phyloP scores from a whole-genome alignment of 2,329 filamentous ascomycete genomes.

The Fusarium austroafricanum region DNA sequence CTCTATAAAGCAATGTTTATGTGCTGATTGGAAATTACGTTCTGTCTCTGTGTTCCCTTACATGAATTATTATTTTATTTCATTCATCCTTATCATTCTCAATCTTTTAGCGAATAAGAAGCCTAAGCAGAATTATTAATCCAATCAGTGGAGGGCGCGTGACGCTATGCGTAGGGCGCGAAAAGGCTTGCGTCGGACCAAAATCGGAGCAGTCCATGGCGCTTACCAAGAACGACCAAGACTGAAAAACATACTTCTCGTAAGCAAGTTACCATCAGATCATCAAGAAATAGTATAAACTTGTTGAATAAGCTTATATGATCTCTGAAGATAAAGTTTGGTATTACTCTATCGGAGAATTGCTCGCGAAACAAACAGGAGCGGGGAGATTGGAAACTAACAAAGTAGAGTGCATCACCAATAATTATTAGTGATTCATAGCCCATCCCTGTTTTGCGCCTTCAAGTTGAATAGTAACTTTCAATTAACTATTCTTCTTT shows the following conservation, averaged over 20 bases:
- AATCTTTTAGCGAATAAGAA: not conserved
- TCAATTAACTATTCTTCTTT: not conserved
- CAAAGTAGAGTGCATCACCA: too few species aligned
- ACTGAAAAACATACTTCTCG: too few species aligned
- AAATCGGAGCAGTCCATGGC: constrained; percentile 12
- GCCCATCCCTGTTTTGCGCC: too few species aligned
- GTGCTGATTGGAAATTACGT: too few species aligned
- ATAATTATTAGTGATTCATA: too few species aligned
- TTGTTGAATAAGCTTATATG: too few species aligned
- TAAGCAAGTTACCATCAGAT: not conserved
- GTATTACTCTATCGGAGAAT: too few species aligned
- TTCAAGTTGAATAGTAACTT: not conserved
- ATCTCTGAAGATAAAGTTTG: not conserved
- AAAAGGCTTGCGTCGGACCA: constrained; percentile 14
- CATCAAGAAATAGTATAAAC: not conserved
- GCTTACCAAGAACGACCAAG: not conserved
- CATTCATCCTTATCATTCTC: not conserved
- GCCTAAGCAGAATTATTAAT: not conserved
- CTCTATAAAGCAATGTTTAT: too few species aligned
- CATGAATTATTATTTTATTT: too few species aligned
- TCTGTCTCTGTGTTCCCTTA: too few species aligned
- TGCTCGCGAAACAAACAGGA: too few species aligned
- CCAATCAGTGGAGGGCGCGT: constrained; percentile 3
- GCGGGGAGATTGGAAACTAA: too few species aligned
- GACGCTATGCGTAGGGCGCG: constrained; percentile 14